These are phyloP conservation scores for Nepenthes mirabilis DNA, from an alignment of 148 eudicot genomes.

Conservation along the genomic window DNA sequence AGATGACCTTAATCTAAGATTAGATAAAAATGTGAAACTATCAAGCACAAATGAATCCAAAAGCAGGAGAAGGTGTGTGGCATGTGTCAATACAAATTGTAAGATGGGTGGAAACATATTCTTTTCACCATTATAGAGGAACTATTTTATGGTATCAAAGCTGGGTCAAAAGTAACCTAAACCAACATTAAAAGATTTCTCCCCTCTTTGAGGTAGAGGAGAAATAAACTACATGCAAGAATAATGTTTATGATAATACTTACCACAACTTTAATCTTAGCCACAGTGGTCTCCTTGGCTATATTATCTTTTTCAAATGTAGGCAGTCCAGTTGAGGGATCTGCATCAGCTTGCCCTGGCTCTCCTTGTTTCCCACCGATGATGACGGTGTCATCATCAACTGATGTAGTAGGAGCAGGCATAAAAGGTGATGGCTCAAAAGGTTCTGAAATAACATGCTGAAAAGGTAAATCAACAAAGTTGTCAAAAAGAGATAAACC, in stretches of 20 bases:
- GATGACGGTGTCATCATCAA: conserved; percentile 39
- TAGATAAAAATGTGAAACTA: too few relatives aligned
- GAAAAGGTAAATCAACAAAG: conserved; percentile 10
- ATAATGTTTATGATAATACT: conserved; percentile 7
- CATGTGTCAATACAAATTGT: too few relatives aligned
- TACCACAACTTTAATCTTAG: conserved; percentile 98
- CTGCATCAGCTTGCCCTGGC: conserved; percentile 38
- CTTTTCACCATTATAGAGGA: too few relatives aligned
- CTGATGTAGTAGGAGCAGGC: conserved; percentile 47
- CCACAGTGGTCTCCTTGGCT: conserved; percentile 82
- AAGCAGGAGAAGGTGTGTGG: too few relatives aligned
- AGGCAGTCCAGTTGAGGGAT: conserved; percentile 34
- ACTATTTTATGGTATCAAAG: too few relatives aligned
- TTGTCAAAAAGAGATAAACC: background rate
- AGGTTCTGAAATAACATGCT: conserved; percentile 89
- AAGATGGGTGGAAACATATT: too few relatives aligned
- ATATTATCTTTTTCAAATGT: conserved; percentile 44
- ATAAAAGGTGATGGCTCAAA: conserved; percentile 86
- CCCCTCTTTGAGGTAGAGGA: too few relatives aligned
- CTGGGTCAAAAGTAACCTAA: too few relatives aligned
- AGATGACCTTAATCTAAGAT: too few relatives aligned
- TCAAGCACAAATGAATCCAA: too few relatives aligned
- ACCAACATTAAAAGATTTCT: too few relatives aligned
- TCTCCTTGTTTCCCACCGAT: conserved; percentile 35
- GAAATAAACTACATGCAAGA: too few relatives aligned